Percentiles rank a stretch among this genome's conserved stretches.
phyloP scores from a whole-genome alignment of 164 flowering plant species.

The Stephania yunnanensis region DNA sequence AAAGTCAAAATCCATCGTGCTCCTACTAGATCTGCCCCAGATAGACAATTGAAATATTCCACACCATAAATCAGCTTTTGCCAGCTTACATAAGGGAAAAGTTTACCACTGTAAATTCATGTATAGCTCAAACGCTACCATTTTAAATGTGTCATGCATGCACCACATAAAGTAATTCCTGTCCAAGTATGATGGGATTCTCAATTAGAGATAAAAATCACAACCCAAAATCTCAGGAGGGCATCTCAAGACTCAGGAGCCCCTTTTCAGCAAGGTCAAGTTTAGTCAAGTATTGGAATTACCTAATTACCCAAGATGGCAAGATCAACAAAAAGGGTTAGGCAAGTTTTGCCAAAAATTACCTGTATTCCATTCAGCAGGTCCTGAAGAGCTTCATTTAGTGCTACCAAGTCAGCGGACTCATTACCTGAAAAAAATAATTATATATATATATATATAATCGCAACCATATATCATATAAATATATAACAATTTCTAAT shows the following conservation, averaged over 20 bases:
- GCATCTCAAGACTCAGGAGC: neutral
- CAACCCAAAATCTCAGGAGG: no score
- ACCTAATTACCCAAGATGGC: neutral
- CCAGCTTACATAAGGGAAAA: neutral
- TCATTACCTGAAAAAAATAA: conserved; percentile 44
- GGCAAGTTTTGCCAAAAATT: conserved; percentile 16
- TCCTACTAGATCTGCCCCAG: no score
- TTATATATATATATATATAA: neutral
- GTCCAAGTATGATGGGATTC: no score
- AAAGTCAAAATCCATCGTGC: no score
- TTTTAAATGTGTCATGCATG: no score
- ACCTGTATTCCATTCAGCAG: conserved; percentile 97
- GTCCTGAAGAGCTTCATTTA: conserved; percentile 86
- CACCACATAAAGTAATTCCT: no score
- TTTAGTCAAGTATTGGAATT: neutral
- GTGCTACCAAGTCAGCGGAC: conserved; percentile 61
- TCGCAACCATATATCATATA: neutral
- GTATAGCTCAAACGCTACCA: no score
- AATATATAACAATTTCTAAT: neutral
- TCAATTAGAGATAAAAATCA: no score
- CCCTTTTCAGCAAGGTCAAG: neutral
- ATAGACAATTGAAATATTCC: no score
- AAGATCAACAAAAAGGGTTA: neutral
- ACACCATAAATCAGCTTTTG: neutral
- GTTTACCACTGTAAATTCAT: neutral